Percentiles rank a stretch among this genome's conserved stretches.
phyloP scores from a whole-genome alignment of 1,284 basidiomycete genomes.

The Cryptococcus hybrid region DNA sequence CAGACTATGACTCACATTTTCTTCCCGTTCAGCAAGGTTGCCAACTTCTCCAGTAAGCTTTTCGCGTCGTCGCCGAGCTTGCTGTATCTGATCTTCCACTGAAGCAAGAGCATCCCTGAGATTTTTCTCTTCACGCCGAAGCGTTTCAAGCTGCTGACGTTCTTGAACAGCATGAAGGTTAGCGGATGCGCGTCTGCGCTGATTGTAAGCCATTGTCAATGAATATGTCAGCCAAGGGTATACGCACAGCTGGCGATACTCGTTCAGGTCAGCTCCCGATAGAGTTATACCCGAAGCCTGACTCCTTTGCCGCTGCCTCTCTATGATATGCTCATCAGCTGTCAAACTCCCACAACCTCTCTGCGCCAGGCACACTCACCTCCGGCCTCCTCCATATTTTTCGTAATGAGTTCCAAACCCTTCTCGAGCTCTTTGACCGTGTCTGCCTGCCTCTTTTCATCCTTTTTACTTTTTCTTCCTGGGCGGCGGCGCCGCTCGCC shows the following conservation, averaged over 20 bases:
- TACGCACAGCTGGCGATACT: constrained; percentile 81
- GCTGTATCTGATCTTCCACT: constrained; percentile 61
- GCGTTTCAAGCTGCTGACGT: constrained; percentile 77
- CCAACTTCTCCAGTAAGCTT: constrained; percentile 64
- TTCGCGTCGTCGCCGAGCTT: constrained; percentile 61
- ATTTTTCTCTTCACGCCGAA: constrained; percentile 80
- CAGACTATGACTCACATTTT: constrained; percentile 55
- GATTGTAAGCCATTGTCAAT: too few relatives aligned
- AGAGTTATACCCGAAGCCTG: constrained; percentile 69
- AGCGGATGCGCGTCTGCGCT: constrained; percentile 51
- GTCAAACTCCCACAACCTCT: background rate
- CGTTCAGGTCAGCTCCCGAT: constrained; percentile 76
- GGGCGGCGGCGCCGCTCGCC: constrained; percentile 67
- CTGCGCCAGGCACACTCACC: constrained; percentile 52
- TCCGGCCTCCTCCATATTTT: constrained; percentile 72
- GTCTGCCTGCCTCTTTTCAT: constrained; percentile 63
- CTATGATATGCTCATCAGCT: constrained; percentile 47
- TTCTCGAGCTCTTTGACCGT: constrained; percentile 61
- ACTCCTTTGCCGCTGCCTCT: constrained; percentile 71
- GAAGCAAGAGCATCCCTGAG: constrained; percentile 60
- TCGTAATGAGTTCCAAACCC: constrained; percentile 67
- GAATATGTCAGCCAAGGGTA: background rate
- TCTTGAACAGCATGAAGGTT: constrained; percentile 78
- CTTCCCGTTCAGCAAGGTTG: constrained; percentile 59
- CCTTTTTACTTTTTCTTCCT: constrained; percentile 67